These are phyloP conservation scores for Candida nemodendra DNA, from an alignment of 805 yeast species.

Conservation along the genomic window DNA sequence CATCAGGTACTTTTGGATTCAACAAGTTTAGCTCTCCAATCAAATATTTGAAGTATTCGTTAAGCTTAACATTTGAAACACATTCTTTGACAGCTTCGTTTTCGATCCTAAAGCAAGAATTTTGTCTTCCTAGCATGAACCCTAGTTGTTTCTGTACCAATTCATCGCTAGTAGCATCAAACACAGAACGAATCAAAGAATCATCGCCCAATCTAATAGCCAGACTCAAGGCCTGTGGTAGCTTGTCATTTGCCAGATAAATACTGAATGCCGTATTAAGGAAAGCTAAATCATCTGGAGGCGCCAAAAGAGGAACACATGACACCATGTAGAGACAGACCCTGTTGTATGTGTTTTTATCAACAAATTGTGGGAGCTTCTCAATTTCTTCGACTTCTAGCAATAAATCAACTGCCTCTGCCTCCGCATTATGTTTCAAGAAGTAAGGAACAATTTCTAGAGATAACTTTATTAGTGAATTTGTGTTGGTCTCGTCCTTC, in stretches of 20 bases:
- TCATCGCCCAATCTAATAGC: constrained; percentile 90
- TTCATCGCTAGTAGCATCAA: constrained; percentile 73
- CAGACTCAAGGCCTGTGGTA: constrained; percentile 85
- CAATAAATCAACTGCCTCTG: constrained; percentile 94
- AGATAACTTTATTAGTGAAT: constrained; percentile 57
- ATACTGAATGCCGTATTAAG: constrained; percentile 86
- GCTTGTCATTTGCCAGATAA: constrained; percentile 71
- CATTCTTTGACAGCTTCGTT: constrained; percentile 77
- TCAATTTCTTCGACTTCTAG: constrained; percentile 88
- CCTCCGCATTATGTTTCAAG: constrained; percentile 93
- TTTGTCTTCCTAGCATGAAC: constrained; percentile 82
- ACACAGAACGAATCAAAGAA: constrained; percentile 71
- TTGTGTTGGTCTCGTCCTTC: constrained; percentile 24
- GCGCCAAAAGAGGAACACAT: constrained; percentile 94
- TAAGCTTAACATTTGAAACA: constrained; percentile 73
- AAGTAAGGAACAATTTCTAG: constrained; percentile 83
- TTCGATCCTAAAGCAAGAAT: constrained; percentile 71
- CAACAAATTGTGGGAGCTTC: constrained; percentile 78
- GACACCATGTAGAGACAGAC: constrained; percentile 93
- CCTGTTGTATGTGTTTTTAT: constrained; percentile 77
- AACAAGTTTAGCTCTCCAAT: constrained; percentile 84
- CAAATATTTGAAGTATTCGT: constrained; percentile 76
- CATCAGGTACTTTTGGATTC: constrained; percentile 93
- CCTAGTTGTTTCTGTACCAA: constrained; percentile 87
- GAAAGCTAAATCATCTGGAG: constrained; percentile 87